Base-by-base conservation (phyloP, 2,329 filamentous ascomycete genomes). In the Fusarium cicatricum region DNA sequence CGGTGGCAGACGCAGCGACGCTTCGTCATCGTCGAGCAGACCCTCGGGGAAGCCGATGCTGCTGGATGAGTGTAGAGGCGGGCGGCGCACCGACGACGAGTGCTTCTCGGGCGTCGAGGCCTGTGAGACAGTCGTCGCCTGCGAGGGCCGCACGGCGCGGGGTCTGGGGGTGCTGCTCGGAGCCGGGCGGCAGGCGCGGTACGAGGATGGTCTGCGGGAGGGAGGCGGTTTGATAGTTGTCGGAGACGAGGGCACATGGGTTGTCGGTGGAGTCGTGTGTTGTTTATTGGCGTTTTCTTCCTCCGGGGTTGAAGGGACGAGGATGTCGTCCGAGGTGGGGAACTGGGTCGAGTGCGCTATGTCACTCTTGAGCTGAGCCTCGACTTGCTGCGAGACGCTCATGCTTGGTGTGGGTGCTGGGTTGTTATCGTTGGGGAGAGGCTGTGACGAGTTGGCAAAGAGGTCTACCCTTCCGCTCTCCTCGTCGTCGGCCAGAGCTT, bases 311-410 rank as follows among this genome's bases (percentile, higher is more conserved):
- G 74, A 75, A 15, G 74, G 74, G 5, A 74, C 69, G 41, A 74
- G 65, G 26, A 73, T 65, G 34, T 69, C 71, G 37, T 70, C 69
- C 10, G 71, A 71, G 14, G 58, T 54, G 11, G 65, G 65, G 44
- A 66, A 57, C 45, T 77, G 74, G 1, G 75, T 77, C 12, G 77
- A 78, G 42, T 75, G 71, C 31, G 71, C 72, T 9, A 74, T 72
- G 17, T 85, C 82, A 60, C 75, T 79, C 29, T 75, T 74, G 17
- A 85, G 71, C 57, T 85, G 83, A 8, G 79, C 77, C 21, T 75
- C 78, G n/a, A 84, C 67, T 61, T 85, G 78, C 55, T 85, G 81
- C 2, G 82, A 83, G 14, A 81, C 71, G 3, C 78, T 79, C 51
- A 70, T 62, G 57, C 66, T 70, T 21, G 62, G 58, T 1, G 65